phyloP scores from a whole-genome alignment of 495 filamentous ascomycete genomes.

The Podospora pseudoanserina region DNA sequence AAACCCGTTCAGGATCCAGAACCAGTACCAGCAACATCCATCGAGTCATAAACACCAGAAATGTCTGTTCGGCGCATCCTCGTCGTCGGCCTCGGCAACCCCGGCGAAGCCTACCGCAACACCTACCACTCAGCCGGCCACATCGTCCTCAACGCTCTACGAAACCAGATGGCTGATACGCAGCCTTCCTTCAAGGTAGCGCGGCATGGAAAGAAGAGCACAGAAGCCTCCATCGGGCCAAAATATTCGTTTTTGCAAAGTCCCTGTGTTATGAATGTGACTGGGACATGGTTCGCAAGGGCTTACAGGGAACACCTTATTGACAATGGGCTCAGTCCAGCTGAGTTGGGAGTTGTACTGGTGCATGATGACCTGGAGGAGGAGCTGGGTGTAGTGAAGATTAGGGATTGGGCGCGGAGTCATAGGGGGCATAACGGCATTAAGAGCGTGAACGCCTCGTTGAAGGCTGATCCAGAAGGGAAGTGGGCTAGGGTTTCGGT shows the following conservation, averaged over 20 bases:
- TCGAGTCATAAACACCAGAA: slow-evolving; percentile 6
- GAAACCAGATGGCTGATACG: slow-evolving; percentile 37
- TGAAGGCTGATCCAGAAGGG: slow-evolving; percentile 35
- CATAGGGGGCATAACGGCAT: slow-evolving; percentile 76
- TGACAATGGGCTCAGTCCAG: slow-evolving; percentile 26
- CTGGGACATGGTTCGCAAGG: slow-evolving; percentile 52
- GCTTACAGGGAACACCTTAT: slow-evolving; percentile 41
- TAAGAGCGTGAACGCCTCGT: slow-evolving; percentile 56
- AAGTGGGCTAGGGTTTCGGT: slow-evolving; percentile 54
- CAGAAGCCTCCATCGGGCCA: slow-evolving; percentile 39
- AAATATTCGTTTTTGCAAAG: slow-evolving; percentile 65
- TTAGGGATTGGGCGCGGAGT: slow-evolving; percentile 56
- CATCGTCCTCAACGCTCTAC: slow-evolving; percentile 57
- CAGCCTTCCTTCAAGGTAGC: slow-evolving; percentile 45
- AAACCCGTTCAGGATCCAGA: not conserved
- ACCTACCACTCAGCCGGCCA: slow-evolving; percentile 85
- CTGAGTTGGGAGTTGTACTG: slow-evolving; percentile 56
- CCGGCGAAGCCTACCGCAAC: slow-evolving; percentile 50
- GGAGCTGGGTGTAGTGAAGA: slow-evolving; percentile 58
- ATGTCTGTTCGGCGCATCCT: slow-evolving; percentile 43
- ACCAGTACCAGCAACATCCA: not conserved
- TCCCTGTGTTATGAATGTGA: slow-evolving; percentile 72
- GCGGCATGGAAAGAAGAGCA: slow-evolving; percentile 39
- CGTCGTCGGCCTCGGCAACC: slow-evolving; percentile 47
- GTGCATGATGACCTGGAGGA: slow-evolving; percentile 83